These are phyloP conservation scores for Cylindrodendrum hubeiense DNA, from an alignment of 2,329 filamentous ascomycete species.

Conservation along the genomic window DNA sequence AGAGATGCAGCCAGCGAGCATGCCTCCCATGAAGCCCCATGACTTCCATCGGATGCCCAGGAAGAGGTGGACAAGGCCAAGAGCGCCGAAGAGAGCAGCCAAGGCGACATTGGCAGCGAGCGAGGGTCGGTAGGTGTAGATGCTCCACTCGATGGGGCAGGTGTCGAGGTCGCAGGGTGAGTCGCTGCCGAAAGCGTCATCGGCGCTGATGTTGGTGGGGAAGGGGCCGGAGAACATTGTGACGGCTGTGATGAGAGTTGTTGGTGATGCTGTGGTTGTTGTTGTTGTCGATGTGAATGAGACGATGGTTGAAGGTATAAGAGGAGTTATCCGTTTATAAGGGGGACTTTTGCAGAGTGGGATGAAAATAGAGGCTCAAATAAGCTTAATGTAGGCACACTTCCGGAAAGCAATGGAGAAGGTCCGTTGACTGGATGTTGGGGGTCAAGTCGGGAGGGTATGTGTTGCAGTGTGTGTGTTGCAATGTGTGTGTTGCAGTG, in stretches of 20 bases:
- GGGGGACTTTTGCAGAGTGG: neutral
- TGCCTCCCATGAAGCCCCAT: conserved; percentile 63
- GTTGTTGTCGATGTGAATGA: neutral
- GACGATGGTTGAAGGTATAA: neutral
- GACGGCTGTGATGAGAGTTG: conserved; percentile 4
- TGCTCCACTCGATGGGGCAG: conserved; percentile 60
- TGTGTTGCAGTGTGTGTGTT: neutral
- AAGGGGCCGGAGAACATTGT: conserved; percentile 38
- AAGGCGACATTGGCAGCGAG: conserved; percentile 66
- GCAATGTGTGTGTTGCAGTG: conserved; percentile 1
- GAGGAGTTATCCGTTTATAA: conserved; percentile 1
- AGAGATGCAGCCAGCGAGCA: conserved; percentile 67
- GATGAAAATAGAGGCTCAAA: neutral
- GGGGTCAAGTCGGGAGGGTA: neutral
- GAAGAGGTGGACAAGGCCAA: conserved; percentile 55
- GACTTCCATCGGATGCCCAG: conserved; percentile 61
- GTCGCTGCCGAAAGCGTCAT: conserved; percentile 56
- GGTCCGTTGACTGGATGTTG: conserved; percentile 1
- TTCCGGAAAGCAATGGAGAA: neutral
- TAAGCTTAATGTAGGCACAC: conserved; percentile 15
- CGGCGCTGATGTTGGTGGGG: conserved; percentile 33
- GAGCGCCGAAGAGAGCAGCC: conserved; percentile 60
- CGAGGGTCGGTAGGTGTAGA: conserved; percentile 67
- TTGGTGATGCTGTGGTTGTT: neutral
- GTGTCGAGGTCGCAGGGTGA: conserved; percentile 61